Evolutionary conservation across 495 filamentous ascomycete genomes (phyloP).

Genomic region (Penicillium salamii): DNA sequence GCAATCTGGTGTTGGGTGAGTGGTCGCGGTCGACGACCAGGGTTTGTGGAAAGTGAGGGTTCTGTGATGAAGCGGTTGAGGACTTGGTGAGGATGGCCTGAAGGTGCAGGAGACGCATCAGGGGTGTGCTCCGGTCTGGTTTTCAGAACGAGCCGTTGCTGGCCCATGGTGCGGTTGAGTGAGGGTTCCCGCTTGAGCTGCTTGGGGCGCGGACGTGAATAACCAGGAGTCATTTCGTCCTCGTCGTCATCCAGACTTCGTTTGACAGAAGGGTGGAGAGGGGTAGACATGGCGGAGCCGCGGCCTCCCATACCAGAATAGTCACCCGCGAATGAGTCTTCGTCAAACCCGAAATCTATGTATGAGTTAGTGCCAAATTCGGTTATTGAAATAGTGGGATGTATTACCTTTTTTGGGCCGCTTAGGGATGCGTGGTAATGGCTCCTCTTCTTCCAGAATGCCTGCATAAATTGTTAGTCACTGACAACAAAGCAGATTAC

Average conservation of each 20-base stretch:
- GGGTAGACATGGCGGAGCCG: conserved; percentile 41
- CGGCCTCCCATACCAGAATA: conserved; percentile 34
- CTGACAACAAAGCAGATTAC: neutral
- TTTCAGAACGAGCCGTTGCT: conserved; percentile 49
- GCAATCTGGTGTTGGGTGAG: conserved; percentile 92
- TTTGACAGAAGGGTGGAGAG: conserved; percentile 37
- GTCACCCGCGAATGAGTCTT: conserved; percentile 34
- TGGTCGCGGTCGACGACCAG: conserved; percentile 66
- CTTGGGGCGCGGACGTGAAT: conserved; percentile 34
- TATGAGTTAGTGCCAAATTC: neutral
- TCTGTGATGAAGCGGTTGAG: conserved; percentile 48
- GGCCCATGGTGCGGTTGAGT: conserved; percentile 32
- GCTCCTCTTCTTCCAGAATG: conserved; percentile 64
- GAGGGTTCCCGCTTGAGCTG: conserved; percentile 38
- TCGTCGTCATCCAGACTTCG: conserved; percentile 35
- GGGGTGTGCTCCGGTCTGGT: conserved; percentile 48
- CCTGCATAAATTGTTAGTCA: conserved; percentile 22
- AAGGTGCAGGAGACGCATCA: conserved; percentile 49
- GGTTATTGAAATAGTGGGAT: neutral
- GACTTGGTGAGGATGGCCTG: conserved; percentile 45
- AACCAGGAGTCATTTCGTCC: conserved; percentile 36
- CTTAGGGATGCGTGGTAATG: conserved; percentile 53
- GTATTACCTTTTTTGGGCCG: conserved; percentile 52
- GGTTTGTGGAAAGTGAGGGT: conserved; percentile 28
- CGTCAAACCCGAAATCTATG: conserved; percentile 36